Evolutionary conservation across 176 grass and related monocot species (phyloP), one percentile per base, ranked within the genome.

Genomic region (Avena insularis): DNA sequence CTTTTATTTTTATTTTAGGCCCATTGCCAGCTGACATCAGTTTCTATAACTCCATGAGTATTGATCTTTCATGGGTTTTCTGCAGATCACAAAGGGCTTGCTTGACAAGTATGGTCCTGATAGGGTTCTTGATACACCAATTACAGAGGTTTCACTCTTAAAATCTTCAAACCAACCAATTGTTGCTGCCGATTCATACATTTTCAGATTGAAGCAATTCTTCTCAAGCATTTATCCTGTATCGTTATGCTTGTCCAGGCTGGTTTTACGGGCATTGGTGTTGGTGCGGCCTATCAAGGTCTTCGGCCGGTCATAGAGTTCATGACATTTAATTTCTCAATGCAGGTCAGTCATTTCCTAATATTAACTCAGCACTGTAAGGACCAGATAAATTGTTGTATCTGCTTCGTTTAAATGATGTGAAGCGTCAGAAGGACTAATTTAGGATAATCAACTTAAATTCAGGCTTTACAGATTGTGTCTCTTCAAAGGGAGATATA

Each of bases 311-410:
- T 94, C 13, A 59, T 98, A 36, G 96, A 98, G 72, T 98, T 98
- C 81, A 98, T 98, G 96, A 98, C 93, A 23, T 98, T 98, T 86
- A 98, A 98, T 86, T 98, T 98, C 89, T 96, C 96, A 13, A 98
- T 98, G 93, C 96, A 98, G 92, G 96, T 96, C 57, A 35, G 75
- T 83, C 2, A 50, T 84, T 81, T 75, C 14, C 20, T 38, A 8
- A 43, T 73, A 83, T 53, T n/a, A 75, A 62, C 48, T 33, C 33
- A 47, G 16, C 23, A 19, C 20, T 45, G 21, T 53, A 53, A n/a
- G 13, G 17, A 2, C 9, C 43, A 29, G 47, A 57, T 77, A 27
- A 77, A 10, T 77, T 85, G 8, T 75, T 50, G 9, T 75, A 31
- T 47, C 23, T 87, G 21, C 65, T 56, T 83, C 21, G 19, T 70